Percentiles rank a stretch among this genome's conserved stretches.
Conservation (phyloP, 1,139 yeast genomes). For the Candida sp. region DNA sequence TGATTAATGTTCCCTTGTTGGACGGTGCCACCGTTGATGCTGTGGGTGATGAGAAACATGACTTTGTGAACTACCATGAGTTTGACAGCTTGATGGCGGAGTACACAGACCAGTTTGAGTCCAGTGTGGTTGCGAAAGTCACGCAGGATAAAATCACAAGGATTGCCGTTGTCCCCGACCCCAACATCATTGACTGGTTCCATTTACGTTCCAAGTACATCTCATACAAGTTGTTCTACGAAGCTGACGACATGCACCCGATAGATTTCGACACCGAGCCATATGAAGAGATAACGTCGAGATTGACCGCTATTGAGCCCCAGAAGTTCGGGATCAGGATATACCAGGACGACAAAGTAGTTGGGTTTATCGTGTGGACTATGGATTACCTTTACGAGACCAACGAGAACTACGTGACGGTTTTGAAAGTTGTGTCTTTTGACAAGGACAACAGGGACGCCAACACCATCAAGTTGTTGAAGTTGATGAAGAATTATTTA, state of each 20-base stretch:
- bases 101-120: constrained; percentile 24
- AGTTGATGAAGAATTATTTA: constrained; percentile 24
- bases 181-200: constrained; percentile 46
- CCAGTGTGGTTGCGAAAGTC: constrained; percentile 21
- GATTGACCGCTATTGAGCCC: constrained; percentile 29
- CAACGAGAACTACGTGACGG: constrained; percentile 27
- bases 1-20: constrained; percentile 21
- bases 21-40: background rate
- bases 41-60: constrained; percentile 11
- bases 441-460: constrained; percentile 21
- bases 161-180: constrained; percentile 31
- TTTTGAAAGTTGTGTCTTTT: constrained; percentile 31
- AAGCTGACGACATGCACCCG: constrained; percentile 10
- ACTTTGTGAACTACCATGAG: constrained; percentile 32
- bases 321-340: constrained; percentile 36
- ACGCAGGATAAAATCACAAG: constrained; percentile 30
- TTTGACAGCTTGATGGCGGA: constrained; percentile 29
- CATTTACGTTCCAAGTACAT: constrained; percentile 46
- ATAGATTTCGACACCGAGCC: constrained; percentile 28
- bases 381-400: constrained; percentile 33
- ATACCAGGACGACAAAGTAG: constrained; percentile 14
- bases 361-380: constrained; percentile 45
- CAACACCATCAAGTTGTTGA: constrained; percentile 25
- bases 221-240: constrained; percentile 31
- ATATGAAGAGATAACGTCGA: constrained; percentile 26